Evolutionary conservation across 257 asterid species (phyloP), one percentile per base, ranked within the genome.

Genomic region (Fraxinus pennsylvanica): DNA sequence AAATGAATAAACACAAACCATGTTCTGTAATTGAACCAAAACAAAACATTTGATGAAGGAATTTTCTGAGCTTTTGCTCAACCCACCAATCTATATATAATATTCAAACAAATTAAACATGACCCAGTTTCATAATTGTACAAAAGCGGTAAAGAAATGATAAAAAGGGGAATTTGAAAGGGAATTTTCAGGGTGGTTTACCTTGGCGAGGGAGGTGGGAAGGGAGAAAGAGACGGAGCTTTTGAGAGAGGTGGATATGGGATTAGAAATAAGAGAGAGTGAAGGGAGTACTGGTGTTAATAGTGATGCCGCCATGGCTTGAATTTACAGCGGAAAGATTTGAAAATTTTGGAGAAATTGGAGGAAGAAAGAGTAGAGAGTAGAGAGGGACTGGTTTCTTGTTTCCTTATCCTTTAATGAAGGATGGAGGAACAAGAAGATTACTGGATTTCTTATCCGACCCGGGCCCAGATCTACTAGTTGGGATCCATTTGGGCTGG

Each of bases 281-380:
- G 98, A 91, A 7, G 97, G 98, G 63, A 84, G 83, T 0, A 91
- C 86, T n/a, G 98, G 97, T 30, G 92, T 84, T 32, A 94, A 96
- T 50, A 91, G 35, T 21, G 92, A 80, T 67, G 83, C 94, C 73
- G 94, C 97, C 97, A 91, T 94, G 67, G 80, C 74, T 77, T 54
- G 35, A 61, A 63, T 25, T 63, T 27, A 9, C 35, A 63, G 7
- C 7, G 15, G 39, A 50, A 72, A 54, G 13, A 5, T n/a, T 25
- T 65, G 29, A 63, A 10, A 72, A 57, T 6, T 3, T 15, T 0
- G 15, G 74, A 52, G 73, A 57, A 68, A 66, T 50, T 29, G 67
- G 63, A 47, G 57, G 73, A 68, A 68, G 41, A 36, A 66, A 35
- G 36, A 71, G 77, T 36, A 29, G 33, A 30, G 54, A 21, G 76